Percentiles rank a stretch among this genome's conserved stretches.
phyloP scores from a whole-genome alignment of 805 yeast species.

The Lachancea nothofagi region DNA sequence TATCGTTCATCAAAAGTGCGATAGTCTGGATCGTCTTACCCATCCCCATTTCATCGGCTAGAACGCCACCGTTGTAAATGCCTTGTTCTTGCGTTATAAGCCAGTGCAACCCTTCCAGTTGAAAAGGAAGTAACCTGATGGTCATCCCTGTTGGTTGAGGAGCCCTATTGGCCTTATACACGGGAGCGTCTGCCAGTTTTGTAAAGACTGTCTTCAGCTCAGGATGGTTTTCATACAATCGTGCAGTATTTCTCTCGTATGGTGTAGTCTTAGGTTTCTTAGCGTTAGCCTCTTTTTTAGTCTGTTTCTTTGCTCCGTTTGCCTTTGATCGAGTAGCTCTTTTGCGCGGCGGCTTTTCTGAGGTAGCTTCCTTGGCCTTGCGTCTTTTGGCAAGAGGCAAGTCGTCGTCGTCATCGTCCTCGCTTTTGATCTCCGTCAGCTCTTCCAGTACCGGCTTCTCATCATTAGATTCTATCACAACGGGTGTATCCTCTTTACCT shows the following conservation, averaged over 20 bases:
- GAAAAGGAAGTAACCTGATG: constrained; percentile 77
- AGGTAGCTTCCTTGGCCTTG: constrained; percentile 13
- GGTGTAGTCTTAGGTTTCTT: constrained; percentile 55
- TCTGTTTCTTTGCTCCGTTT: constrained; percentile 16
- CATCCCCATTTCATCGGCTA: constrained; percentile 99
- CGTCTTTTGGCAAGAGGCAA: constrained; percentile 19
- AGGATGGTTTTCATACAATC: constrained; percentile 72
- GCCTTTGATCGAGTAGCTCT: constrained; percentile 5
- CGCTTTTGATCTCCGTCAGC: constrained; percentile 12
- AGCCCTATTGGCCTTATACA: constrained; percentile 49
- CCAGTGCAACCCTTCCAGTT: constrained; percentile 92
- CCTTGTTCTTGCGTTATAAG: constrained; percentile 73
- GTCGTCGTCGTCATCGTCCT: constrained; percentile 21
- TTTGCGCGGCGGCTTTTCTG: constrained; percentile 11
- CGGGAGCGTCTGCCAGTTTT: constrained; percentile 44
- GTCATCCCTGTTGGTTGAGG: constrained; percentile 76
- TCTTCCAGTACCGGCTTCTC: constrained; percentile 20
- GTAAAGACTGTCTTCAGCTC: constrained; percentile 69
- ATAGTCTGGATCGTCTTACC: constrained; percentile 98
- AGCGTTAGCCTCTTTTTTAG: constrained; percentile 21
- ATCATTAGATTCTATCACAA: constrained; percentile 10
- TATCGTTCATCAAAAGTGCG: constrained; percentile 71
- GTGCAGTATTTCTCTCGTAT: constrained; percentile 62
- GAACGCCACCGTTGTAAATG: constrained; percentile 77
- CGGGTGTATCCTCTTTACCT: constrained; percentile 16